Evolutionary conservation across 352 stramenopile genomes (phyloP), one percentile per base, ranked within the genome.

Genomic region (Pythium coloratum): DNA sequence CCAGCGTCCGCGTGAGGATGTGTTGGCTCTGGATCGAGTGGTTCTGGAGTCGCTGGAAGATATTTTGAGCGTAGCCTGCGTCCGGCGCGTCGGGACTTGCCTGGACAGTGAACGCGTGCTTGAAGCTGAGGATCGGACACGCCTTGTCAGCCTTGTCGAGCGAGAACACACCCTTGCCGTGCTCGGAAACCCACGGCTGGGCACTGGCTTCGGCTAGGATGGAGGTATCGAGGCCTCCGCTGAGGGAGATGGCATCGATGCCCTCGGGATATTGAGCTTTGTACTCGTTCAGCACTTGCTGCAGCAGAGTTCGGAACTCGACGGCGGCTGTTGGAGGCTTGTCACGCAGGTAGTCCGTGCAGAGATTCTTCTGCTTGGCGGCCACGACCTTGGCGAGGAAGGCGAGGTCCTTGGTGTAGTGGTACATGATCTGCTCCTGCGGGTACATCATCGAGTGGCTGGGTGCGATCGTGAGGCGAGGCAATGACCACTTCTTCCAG

Each of bases 161-260:
- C 9, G 71, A 86, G n/a, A 82, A 67, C 0, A 69, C 59, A 61
- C 69, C 70, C 13, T 78, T 72, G 0, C 64, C 55, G 7, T 72
- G 55, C 36, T 73, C 55, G 3, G 50, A 28, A 28, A 68, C 44
- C 57, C 82, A 77, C 2, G 67, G 56, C 63, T 86, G 75, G 8
- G 59, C 73, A 44, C 66, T 89, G 7, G 84, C 82, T 64, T 93
- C 81, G 0, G 76, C 79, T 14, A 91, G 57, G 36, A 93, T 86
- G 7, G 84, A 93, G 0, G 84, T 93, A 57, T 93, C 84, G 0
- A 93, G 66, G 0, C 84, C 84, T 33, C 76, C 84, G 30, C 82
- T 91, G 33, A 93, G 77, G 54, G 89, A 67, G 42, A 93, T 86
- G 34, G 65, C 76, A 33, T 73, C 66, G 44, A 86, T 70, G 9